phyloP scores from a whole-genome alignment of 2,329 filamentous ascomycete species.

The Penicillium sp. region DNA sequence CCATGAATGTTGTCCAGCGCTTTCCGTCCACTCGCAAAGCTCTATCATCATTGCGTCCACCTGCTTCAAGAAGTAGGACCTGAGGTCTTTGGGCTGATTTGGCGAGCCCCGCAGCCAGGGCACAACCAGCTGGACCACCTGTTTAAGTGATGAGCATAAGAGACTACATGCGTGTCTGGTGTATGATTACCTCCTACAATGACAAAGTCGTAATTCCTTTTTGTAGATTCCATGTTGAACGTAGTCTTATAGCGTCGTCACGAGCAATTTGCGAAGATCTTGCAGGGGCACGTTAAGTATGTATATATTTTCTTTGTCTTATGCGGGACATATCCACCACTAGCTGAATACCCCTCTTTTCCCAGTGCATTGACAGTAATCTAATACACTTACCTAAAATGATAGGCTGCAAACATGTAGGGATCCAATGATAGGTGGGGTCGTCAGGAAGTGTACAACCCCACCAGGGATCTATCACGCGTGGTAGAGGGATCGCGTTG shows the following conservation, averaged over 20 bases:
- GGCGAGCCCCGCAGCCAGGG: slow-evolving; percentile 56
- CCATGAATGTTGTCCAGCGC: slow-evolving; percentile 54
- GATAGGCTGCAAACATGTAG: background rate
- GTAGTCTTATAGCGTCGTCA: background rate
- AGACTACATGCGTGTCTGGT: background rate
- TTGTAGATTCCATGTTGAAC: slow-evolving; percentile 4
- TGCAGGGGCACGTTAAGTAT: too few species aligned
- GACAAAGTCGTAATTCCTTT: slow-evolving; percentile 17
- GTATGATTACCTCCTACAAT: slow-evolving; percentile 20
- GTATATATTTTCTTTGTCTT: background rate
- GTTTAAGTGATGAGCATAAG: background rate
- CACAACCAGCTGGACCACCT: slow-evolving; percentile 62
- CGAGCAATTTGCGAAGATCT: background rate
- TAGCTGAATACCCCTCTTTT: background rate
- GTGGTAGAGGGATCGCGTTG: background rate
- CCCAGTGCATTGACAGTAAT: background rate
- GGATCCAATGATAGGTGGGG: background rate
- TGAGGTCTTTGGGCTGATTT: slow-evolving; percentile 48
- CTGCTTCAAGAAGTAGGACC: slow-evolving; percentile 63
- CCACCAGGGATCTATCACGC: background rate
- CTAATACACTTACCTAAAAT: background rate
- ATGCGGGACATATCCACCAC: too few species aligned
- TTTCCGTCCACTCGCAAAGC: slow-evolving; percentile 54
- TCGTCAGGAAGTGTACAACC: background rate
- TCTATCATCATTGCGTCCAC: slow-evolving; percentile 50